Base-by-base conservation (phyloP, 2,329 filamentous ascomycete species). In the Cordyceps cicadae region DNA sequence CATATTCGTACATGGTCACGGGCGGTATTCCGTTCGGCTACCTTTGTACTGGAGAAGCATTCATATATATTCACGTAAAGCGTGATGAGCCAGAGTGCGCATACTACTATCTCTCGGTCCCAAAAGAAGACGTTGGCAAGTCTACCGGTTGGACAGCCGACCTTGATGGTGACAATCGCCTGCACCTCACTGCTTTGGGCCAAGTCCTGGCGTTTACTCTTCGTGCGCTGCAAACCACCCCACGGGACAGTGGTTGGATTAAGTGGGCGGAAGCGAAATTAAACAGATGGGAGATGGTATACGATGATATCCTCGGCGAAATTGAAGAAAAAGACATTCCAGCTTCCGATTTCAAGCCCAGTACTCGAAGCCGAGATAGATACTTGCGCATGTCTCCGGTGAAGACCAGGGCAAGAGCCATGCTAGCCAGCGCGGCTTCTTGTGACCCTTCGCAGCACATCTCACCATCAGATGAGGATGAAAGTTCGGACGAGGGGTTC, bases 301-400 rank as follows among this genome's bases (percentile, higher is more conserved):
- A 57, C 37, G 54, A 57, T 17, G 54, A 57, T 49, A 48, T 57
- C 37, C 17, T 57, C 6, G 54, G 45, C 43, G 54, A 57, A 57
- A 49, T 46, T 11, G 43, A 49, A 24, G 54, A 57, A 39, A 34
- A 48, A 37, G 43, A 48, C 26, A 39, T 57, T 2, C 43, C 43
- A 21, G 34, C 54, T 57, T 57, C 53, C 21, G 54, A 49, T 26
- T 57, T 48, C 29, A 57, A 57, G 45, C 54, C 54, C 9, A 7
- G 34, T 3, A 46, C 41, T 32, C 39, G 43, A 8, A 37, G 54
- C 45, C 26, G 43, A 48, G n/a, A 49, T 37, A 26, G 5, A 11
- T 57, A 48, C 9, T 57, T 39, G 11, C 43, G 43, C 19, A 57
- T 49, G 43, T 48, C 43, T 15, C 54, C 43, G 11, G 54, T 57